Base-by-base conservation (phyloP, 2,329 filamentous ascomycete genomes). In the Aotearoamyces nothofagi region DNA sequence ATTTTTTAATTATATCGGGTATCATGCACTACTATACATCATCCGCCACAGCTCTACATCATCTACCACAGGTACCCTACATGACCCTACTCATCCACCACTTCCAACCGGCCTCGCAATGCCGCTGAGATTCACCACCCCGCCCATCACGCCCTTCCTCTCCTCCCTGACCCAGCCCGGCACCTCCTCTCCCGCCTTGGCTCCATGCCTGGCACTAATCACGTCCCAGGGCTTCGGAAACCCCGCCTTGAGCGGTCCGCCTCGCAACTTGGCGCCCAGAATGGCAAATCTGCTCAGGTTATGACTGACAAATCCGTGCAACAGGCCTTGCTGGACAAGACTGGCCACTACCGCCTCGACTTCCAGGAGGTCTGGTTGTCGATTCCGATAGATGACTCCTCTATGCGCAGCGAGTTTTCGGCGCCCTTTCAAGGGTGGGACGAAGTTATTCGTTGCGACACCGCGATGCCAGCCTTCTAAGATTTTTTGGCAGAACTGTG, bases 231-330 rank as follows among this genome's bases (percentile, higher is more conserved):
- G 70, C 24, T 57, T 59, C 1, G 86, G 84, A 58, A 87, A 94
- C 0, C 80, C 81, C 1, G 77, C 78, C 17, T 60, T 60, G 12
- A 81, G 53, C 0, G 76, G 66, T 14, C 69, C 66, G 4, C 66
- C 68, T 38, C 66, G 68, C 34, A 65, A 64, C 58, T 75, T 78
- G 14, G 79, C 73, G 3, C 86, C 84, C 29, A 78, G 71, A 24
- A 94, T 80, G 9, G 83, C 84, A 45, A 94, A 84, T 27, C 79
- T 74, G 24, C 67, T 66, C 45, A 75, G 72, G 15, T 67, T 67
- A 44, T 92, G 82, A 10, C 79, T 80, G 15, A 94, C 66, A 45
- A 86, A 94, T 2, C 86, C 87, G 40, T 77, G 73, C 47, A 94
- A 61, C 14, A 93, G 58, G 1, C 79, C 81, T 51, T 92, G 81